Conservation (phyloP, 2,329 filamentous ascomycete genomes). For the Alternaria solani region DNA sequence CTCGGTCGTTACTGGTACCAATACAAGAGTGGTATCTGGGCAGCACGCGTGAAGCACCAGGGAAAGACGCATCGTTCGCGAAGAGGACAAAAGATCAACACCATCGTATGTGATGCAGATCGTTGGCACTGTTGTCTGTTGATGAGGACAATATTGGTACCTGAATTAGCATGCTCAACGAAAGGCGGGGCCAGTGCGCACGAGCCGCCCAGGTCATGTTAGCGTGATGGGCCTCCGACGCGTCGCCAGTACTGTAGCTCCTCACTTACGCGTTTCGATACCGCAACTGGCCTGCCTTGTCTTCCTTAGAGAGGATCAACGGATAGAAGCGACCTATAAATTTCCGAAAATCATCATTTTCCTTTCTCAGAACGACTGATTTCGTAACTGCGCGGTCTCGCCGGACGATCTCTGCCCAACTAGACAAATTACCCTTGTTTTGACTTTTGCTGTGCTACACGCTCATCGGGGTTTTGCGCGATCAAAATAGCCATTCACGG, state of each 20-base stretch:
- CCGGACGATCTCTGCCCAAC: background rate
- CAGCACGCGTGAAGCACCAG: background rate
- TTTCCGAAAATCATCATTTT: background rate
- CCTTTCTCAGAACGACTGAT: background rate
- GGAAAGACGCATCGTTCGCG: background rate
- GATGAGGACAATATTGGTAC: background rate
- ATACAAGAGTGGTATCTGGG: background rate
- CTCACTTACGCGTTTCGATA: background rate
- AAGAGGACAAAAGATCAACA: background rate
- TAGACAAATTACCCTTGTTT: background rate
- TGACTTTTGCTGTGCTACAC: background rate
- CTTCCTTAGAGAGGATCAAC: background rate
- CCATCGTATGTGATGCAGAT: background rate
- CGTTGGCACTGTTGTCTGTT: background rate
- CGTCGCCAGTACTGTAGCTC: conserved; percentile 1
- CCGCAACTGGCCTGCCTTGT: background rate
- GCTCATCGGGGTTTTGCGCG: background rate
- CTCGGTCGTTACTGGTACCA: background rate
- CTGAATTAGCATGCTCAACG: background rate
- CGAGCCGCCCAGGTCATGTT: background rate
- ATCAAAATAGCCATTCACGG: background rate
- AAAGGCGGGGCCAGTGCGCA: background rate
- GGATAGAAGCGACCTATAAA: background rate
- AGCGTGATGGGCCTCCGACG: background rate
- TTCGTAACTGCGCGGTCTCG: background rate